Percentiles rank a stretch among this genome's conserved stretches.
Conservation (phyloP, 2,329 filamentous ascomycete genomes). For the Colletotrichum somersetense region DNA sequence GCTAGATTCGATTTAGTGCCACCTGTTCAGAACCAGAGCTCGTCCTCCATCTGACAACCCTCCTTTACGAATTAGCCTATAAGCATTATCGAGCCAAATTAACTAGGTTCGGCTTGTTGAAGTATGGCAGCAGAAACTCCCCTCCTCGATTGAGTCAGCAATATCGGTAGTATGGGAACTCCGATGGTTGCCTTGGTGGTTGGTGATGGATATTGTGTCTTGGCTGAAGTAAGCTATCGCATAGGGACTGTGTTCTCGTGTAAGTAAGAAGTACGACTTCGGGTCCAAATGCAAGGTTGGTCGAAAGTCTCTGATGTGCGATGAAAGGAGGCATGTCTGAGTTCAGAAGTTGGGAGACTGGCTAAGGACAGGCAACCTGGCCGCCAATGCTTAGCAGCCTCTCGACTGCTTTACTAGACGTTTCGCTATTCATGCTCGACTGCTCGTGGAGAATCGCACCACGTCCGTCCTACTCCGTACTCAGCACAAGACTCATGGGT, state of each 20-base stretch:
- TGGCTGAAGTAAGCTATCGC: slow-evolving; percentile 13
- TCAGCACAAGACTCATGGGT: slow-evolving; percentile 20
- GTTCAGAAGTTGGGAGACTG: slow-evolving; percentile 20
- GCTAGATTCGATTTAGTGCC: no score
- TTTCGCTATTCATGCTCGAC: slow-evolving; percentile 3
- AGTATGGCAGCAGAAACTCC: neutral
- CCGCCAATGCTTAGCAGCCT: neutral
- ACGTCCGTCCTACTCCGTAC: slow-evolving; percentile 9
- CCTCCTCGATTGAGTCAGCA: slow-evolving; percentile 21
- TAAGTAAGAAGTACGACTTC: slow-evolving; percentile 3
- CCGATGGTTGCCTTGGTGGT: slow-evolving; percentile 13
- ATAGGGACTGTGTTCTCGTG: slow-evolving; percentile 13
- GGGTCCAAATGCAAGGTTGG: slow-evolving; percentile 23
- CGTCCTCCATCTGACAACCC: no score
- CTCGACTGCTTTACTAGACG: slow-evolving; percentile 8
- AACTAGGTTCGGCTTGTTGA: neutral
- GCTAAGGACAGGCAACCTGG: slow-evolving; percentile 18
- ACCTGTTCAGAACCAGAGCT: no score
- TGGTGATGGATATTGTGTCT: slow-evolving; percentile 16
- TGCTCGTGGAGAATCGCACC: slow-evolving; percentile 4
- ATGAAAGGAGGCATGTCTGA: slow-evolving; percentile 23
- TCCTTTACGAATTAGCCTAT: no score
- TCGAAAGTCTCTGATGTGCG: slow-evolving; percentile 19
- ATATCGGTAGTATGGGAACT: slow-evolving; percentile 7
- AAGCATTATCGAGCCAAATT: no score